Evolutionary conservation across 257 asterid genomes (phyloP).

Genomic region (Solanum sitiens): DNA sequence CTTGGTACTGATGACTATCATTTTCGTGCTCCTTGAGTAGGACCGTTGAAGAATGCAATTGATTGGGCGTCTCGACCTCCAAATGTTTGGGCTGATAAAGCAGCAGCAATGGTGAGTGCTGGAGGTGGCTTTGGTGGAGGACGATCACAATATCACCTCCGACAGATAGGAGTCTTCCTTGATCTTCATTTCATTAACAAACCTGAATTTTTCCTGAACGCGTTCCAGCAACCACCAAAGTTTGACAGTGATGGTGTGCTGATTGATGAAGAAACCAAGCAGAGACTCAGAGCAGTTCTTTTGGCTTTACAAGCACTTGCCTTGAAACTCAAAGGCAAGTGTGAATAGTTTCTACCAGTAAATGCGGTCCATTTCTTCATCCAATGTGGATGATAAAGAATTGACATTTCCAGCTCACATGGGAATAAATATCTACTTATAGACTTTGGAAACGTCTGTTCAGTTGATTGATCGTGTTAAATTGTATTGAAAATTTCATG

Average conservation of each 20-base stretch:
- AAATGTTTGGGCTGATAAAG: slow-evolving; percentile 70
- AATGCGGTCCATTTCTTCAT: not conserved
- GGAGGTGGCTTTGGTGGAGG: slow-evolving; percentile 84
- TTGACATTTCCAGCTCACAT: not conserved
- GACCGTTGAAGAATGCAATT: slow-evolving; percentile 73
- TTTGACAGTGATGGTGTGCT: slow-evolving; percentile 61
- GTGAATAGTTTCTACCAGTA: not conserved
- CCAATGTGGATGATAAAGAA: not conserved
- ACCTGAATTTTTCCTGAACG: slow-evolving; percentile 63
- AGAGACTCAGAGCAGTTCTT: slow-evolving; percentile 38
- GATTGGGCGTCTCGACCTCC: slow-evolving; percentile 96
- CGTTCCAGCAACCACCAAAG: slow-evolving; percentile 51
- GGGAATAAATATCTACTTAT: not conserved
- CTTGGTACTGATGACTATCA: not conserved
- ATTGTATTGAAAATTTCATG: not conserved
- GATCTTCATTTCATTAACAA: slow-evolving; percentile 89
- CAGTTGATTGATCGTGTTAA: not conserved
- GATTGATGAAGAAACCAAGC: slow-evolving; percentile 47
- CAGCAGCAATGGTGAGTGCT: slow-evolving; percentile 72
- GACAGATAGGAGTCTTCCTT: slow-evolving; percentile 69
- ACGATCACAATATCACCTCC: slow-evolving; percentile 74
- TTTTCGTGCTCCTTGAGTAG: slow-evolving; percentile 13
- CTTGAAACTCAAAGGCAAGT: slow-evolving; percentile 44
- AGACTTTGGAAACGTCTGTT: not conserved
- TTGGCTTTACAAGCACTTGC: slow-evolving; percentile 46